These are phyloP conservation scores for Fraxinus nigra DNA, from an alignment of 305 asterid genomes.

Conservation along the genomic window DNA sequence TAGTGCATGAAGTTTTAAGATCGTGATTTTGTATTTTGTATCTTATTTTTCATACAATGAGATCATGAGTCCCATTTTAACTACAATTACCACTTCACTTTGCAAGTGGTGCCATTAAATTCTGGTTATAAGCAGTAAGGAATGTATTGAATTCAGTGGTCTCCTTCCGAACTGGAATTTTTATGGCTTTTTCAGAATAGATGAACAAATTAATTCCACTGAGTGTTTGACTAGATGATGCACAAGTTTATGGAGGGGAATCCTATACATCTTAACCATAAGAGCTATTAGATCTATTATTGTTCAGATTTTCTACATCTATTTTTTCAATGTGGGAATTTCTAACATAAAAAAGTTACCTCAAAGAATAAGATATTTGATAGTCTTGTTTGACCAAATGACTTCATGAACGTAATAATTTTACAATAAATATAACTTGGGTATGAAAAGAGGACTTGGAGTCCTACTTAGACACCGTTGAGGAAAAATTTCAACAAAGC, in stretches of 20 bases:
- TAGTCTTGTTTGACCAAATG: background rate
- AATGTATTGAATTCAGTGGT: background rate
- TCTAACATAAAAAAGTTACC: background rate
- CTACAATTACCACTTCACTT: too few species aligned
- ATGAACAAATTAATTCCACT: background rate
- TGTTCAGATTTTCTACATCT: background rate
- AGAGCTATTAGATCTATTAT: too few species aligned
- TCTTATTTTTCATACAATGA: too few species aligned
- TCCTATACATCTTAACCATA: too few species aligned
- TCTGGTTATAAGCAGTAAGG: background rate
- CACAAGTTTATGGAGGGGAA: background rate
- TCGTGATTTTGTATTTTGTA: background rate
- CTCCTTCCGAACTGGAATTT: background rate
- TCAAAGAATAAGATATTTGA: background rate
- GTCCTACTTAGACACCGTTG: background rate
- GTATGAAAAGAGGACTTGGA: background rate
- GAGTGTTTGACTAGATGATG: background rate
- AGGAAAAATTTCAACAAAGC: background rate
- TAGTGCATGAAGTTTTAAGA: slow-evolving; percentile 31
- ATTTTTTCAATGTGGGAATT: background rate
- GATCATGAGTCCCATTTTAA: too few species aligned
- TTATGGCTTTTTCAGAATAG: background rate
- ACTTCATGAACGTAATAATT: background rate
- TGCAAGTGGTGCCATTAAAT: too few species aligned
- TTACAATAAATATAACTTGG: background rate